Percentiles rank a stretch among this genome's conserved stretches.
Conservation (phyloP, 208 protist genomes). For the Crithidia expoeki region DNA sequence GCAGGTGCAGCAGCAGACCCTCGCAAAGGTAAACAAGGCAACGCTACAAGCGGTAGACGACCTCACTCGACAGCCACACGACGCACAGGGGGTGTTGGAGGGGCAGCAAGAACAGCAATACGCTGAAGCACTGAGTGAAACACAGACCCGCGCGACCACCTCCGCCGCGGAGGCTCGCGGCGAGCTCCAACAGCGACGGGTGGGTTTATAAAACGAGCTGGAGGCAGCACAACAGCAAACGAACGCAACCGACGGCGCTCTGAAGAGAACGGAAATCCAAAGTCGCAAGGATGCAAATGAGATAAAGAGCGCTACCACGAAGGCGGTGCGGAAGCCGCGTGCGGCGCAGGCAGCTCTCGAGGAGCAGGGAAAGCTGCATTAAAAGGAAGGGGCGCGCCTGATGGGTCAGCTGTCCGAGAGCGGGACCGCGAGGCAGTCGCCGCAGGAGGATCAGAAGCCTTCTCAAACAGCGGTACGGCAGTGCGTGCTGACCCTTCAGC, state of each 20-base stretch:
- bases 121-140: background rate
- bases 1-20: constrained; percentile 12
- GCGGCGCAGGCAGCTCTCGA: background rate
- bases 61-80: constrained; percentile 8
- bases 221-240: constrained; percentile 3
- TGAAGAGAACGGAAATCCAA: constrained; percentile 18
- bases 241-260: constrained; percentile 1
- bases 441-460: constrained; percentile 7
- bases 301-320: constrained; percentile 5
- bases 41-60: background rate
- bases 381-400: constrained; percentile 15
- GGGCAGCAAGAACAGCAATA: constrained; percentile 4
- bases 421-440: constrained; percentile 14
- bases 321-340: constrained; percentile 6
- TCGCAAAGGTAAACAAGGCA: background rate
- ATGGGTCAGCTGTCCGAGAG: constrained; percentile 7
- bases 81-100: constrained; percentile 4
- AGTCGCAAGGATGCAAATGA: constrained; percentile 13
- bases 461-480: constrained; percentile 3
- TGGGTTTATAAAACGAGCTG: background rate
- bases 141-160: background rate
- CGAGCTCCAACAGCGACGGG: constrained; percentile 6
- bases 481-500: background rate
- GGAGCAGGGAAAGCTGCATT: constrained; percentile 15
- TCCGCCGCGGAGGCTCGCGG: background rate